Conservation (phyloP, 768 basidiomycete genomes). For the Ramaria rubella region DNA sequence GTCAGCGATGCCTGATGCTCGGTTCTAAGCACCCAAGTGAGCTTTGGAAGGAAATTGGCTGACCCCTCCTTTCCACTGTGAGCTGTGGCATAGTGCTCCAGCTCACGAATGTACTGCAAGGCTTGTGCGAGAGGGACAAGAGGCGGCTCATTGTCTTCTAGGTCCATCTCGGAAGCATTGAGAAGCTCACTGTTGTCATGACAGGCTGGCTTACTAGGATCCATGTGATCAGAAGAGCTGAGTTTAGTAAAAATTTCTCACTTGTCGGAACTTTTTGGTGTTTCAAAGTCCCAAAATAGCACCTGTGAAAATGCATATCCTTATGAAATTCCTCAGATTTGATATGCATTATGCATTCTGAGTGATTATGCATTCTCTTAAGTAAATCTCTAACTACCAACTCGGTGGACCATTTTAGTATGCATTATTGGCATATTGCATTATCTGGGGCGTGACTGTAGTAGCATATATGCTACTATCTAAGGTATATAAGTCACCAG, state of each 20-base stretch:
- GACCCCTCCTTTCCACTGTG: background rate
- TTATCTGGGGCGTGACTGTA: no score
- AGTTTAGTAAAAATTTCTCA: background rate
- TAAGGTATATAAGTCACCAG: no score
- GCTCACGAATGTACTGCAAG: background rate
- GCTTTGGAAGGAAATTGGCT: background rate
- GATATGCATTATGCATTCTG: background rate
- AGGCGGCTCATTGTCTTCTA: no score
- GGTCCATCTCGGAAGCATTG: background rate
- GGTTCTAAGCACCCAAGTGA: background rate
- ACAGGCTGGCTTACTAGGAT: background rate
- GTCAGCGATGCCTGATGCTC: background rate
- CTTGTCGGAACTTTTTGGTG: no score
- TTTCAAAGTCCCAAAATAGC: background rate
- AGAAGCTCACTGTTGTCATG: background rate
- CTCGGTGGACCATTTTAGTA: background rate
- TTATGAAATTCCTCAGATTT: background rate
- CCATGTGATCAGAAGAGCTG: background rate
- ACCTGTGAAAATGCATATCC: background rate
- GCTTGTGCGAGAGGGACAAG: no score
- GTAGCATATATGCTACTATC: no score
- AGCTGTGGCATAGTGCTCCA: background rate
- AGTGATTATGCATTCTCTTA: background rate
- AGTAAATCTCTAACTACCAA: background rate
- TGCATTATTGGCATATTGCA: background rate